These are phyloP conservation scores for Trichoderma sp. DNA, from an alignment of 2,329 filamentous ascomycete genomes.

Conservation along the genomic window DNA sequence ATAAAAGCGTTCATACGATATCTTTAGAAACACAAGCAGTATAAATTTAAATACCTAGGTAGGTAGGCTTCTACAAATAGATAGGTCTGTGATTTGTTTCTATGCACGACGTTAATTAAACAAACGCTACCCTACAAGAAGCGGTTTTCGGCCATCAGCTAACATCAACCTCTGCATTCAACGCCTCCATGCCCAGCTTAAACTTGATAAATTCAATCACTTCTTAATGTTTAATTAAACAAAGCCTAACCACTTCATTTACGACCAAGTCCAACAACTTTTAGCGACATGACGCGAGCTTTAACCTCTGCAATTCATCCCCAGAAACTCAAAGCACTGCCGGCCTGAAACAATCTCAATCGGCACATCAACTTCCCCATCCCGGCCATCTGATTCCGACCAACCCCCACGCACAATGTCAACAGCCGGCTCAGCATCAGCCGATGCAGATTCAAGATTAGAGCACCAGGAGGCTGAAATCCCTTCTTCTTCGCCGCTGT, in stretches of 20 bases:
- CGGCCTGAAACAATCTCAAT: neutral
- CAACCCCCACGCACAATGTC: neutral
- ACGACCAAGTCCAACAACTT: no score
- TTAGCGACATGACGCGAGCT: neutral
- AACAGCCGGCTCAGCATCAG: neutral
- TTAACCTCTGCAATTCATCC: neutral
- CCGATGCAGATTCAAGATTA: neutral
- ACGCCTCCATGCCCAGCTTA: neutral
- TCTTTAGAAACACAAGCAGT: neutral
- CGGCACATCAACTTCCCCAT: neutral
- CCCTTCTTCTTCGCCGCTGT: slow-evolving; percentile 11
- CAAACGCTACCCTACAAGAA: neutral
- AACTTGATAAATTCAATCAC: neutral
- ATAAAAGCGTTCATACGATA: neutral
- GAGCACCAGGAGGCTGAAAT: neutral
- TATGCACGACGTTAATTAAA: neutral
- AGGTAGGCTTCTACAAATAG: neutral
- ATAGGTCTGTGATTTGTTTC: neutral
- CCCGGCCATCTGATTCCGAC: neutral
- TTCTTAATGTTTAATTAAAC: neutral
- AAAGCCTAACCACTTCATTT: neutral
- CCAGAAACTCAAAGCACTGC: neutral
- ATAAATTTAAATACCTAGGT: neutral
- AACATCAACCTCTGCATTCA: neutral
- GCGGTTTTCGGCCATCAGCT: neutral